Conservation (phyloP, 179 eudicot species). For the Beta lomatogona region DNA sequence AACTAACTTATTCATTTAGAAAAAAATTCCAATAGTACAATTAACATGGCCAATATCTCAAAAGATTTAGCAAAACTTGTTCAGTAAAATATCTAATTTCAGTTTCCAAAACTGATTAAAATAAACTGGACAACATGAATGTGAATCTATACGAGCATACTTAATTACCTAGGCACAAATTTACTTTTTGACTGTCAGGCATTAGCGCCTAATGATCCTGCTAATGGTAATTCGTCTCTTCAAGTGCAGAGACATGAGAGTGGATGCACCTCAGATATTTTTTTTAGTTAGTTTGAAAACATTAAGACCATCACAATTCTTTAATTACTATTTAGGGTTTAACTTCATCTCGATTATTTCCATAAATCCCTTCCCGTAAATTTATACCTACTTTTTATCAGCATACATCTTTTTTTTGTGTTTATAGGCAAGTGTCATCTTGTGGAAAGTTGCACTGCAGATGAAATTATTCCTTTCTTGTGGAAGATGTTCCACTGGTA, state of each 20-base stretch:
- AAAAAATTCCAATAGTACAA: not conserved
- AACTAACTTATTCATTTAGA: not conserved
- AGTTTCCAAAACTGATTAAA: not conserved
- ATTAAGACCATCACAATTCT: not conserved
- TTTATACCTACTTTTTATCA: too few relatives aligned
- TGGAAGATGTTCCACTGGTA: too few relatives aligned
- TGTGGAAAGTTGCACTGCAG: too few relatives aligned
- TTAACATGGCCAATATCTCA: not conserved
- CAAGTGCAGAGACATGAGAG: not conserved
- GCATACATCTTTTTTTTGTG: too few relatives aligned
- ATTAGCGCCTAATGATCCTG: not conserved
- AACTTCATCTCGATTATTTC: too few relatives aligned
- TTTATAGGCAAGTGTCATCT: too few relatives aligned
- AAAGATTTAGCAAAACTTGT: not conserved
- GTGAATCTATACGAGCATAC: not conserved
- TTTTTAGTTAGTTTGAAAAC: too few relatives aligned
- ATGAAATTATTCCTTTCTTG: too few relatives aligned
- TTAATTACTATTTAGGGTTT: too few relatives aligned
- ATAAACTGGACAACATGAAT: not conserved
- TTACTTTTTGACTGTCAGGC: not conserved
- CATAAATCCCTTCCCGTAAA: too few relatives aligned
- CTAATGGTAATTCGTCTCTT: not conserved
- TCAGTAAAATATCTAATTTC: not conserved
- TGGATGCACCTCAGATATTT: not conserved
- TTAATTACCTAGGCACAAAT: not conserved